Evolutionary conservation across 2,329 filamentous ascomycete species (phyloP), one percentile per base, ranked within the genome.

Genomic region (Colletotrichum plurivorum): DNA sequence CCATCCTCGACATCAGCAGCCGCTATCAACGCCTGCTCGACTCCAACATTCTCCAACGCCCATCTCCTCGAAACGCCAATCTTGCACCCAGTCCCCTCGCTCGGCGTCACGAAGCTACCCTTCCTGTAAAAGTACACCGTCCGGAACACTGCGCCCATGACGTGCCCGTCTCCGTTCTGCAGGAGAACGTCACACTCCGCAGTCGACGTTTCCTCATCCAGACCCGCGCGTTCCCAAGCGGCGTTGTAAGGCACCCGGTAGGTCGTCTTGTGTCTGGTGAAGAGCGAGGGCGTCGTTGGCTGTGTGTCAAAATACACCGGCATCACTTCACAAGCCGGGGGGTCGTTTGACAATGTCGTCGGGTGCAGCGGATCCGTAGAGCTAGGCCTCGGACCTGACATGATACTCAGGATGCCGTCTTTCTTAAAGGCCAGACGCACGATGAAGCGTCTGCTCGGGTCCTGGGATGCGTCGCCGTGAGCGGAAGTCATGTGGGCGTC

Each of bases 11-110:
- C 54, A 5, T 52, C 39, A 7, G 8, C 20, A 3, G 54, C 54
- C 22, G 36, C 1, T 10, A 53, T 53, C 6, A 46, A 9, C 20
- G n/a, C 5, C 22, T 64, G 46, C 15, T 53, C 53, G 13, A 64
- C 31, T n/a, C 25, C 53, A 4, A 39, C 31, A 31, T 25, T 46
- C 3, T 53, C 12, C 1, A 52, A 5, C 4, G 39, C 62, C 54
- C 46, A 59, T 46, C 54, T 20, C n/a, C 62, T 8, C n/a, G 46
- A 64, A 1, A 64, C 54, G 7, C 62, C 54, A 22, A 52, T 64
- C 46, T 58, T 58, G 12, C 36, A 58, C 10, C 45, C 36, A 9
- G 41, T 63, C 15, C 2, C 60, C 20, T 25, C 55, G 27, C 49
- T 63, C 6, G n/a, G 60, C 25, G 41, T 55, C 25, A 62, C 48